These are phyloP conservation scores for Diplodia seriata DNA, from an alignment of 2,329 filamentous ascomycete species.

Conservation along the genomic window DNA sequence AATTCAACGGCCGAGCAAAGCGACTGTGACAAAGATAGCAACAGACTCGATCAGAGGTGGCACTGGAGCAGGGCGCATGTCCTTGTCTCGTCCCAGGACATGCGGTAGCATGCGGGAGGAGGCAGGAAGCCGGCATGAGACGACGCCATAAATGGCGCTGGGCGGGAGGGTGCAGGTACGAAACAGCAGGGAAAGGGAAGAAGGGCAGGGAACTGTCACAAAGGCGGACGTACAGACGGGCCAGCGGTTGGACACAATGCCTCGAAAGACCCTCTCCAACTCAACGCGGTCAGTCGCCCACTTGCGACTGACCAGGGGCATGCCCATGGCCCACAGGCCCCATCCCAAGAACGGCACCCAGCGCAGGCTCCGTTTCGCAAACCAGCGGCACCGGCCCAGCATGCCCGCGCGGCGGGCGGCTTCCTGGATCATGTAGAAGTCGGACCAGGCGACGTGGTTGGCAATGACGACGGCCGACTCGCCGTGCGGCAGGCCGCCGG, in stretches of 20 bases:
- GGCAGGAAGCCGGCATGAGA: not conserved
- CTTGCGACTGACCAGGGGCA: slow-evolving; percentile 67
- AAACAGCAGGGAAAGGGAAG: not conserved
- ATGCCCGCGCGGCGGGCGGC: slow-evolving; percentile 62
- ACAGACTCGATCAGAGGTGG: slow-evolving; percentile 11
- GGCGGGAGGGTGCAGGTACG: slow-evolving; percentile 8
- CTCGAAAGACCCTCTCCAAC: slow-evolving; percentile 63
- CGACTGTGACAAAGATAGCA: slow-evolving; percentile 20
- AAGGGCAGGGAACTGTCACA: slow-evolving; percentile 11
- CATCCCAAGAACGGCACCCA: slow-evolving; percentile 68
- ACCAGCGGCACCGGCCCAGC: slow-evolving; percentile 68
- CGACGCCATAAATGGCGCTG: slow-evolving; percentile 24
- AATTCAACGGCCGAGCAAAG: not conserved
- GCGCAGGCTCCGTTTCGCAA: slow-evolving; percentile 66
- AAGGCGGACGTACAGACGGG: slow-evolving; percentile 61
- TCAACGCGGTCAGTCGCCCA: slow-evolving; percentile 65
- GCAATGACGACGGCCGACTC: slow-evolving; percentile 67
- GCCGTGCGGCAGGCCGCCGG: slow-evolving; percentile 56
- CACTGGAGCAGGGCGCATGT: not conserved
- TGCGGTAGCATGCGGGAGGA: slow-evolving; percentile 7
- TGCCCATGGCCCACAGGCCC: slow-evolving; percentile 70
- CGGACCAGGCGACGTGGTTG: slow-evolving; percentile 68
- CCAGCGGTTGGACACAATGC: slow-evolving; percentile 60
- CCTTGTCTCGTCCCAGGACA: not conserved
- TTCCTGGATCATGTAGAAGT: slow-evolving; percentile 70